Conservation (phyloP, 176 grass and related monocot genomes). For the Triticum turgidum region DNA sequence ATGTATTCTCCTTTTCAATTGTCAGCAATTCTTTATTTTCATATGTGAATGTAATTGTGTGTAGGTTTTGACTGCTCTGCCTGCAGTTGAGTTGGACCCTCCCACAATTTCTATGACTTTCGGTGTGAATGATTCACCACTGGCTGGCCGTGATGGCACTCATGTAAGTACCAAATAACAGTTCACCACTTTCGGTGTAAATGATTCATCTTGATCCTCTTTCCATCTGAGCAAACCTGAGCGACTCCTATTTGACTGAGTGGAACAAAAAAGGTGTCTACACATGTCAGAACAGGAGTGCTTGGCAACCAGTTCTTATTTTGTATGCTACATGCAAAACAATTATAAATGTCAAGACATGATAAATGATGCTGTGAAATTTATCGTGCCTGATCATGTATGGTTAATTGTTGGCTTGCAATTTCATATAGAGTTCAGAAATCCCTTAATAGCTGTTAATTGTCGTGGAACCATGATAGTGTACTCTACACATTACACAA, state of each 20-base stretch:
- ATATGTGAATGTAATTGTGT: constrained; percentile 27
- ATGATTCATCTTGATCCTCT: constrained; percentile 4
- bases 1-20: constrained; percentile 17
- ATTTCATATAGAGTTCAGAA: background rate
- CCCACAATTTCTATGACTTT: constrained; percentile 99
- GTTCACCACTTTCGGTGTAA: background rate
- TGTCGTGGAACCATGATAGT: background rate
- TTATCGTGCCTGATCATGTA: background rate
- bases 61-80: constrained; percentile 87
- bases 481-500: background rate
- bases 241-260: background rate
- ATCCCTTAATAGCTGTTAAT: background rate
- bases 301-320: background rate
- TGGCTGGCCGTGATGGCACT: constrained; percentile 84
- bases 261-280: background rate
- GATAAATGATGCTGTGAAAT: constrained; percentile 3
- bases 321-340: background rate
- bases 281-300: background rate
- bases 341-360: constrained; percentile 4
- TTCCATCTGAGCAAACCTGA: constrained; percentile 3
- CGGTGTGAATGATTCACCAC: constrained; percentile 94
- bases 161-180: constrained; percentile 70
- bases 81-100: constrained; percentile 89
- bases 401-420: background rate
- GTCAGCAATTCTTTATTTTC: constrained; percentile 7